phyloP scores from a whole-genome alignment of 352 stramenopile genomes.

The Peronospora belbahrii region DNA sequence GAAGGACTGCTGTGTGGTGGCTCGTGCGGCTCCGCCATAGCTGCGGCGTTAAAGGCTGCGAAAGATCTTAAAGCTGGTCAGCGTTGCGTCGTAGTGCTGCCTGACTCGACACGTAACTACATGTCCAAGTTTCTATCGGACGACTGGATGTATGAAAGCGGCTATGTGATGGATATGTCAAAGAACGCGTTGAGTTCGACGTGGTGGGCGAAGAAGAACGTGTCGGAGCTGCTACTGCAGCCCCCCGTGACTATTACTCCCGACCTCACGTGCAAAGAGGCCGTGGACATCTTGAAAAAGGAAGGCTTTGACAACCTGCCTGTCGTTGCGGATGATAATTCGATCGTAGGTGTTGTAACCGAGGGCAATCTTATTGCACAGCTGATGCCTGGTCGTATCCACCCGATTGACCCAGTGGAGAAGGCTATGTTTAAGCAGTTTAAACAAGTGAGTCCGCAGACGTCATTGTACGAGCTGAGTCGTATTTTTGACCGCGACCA shows the following conservation, averaged over 20 bases:
- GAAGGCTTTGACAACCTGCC: slow-evolving; percentile 85
- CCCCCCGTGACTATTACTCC: slow-evolving; percentile 89
- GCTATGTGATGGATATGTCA: slow-evolving; percentile 70
- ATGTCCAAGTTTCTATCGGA: slow-evolving; percentile 97
- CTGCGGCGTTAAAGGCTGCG: slow-evolving; percentile 79
- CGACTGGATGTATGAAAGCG: slow-evolving; percentile 90
- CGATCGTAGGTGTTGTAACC: slow-evolving; percentile 92
- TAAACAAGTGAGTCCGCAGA: slow-evolving; percentile 88
- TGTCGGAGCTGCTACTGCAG: slow-evolving; percentile 83
- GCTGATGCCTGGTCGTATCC: slow-evolving; percentile 85
- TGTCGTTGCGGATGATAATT: slow-evolving; percentile 73
- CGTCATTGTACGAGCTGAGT: slow-evolving; percentile 87
- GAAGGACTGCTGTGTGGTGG: slow-evolving; percentile 94
- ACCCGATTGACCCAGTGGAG: slow-evolving; percentile 77
- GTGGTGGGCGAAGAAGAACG: slow-evolving; percentile 93
- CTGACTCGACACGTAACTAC: slow-evolving; percentile 96
- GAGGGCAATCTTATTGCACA: slow-evolving; percentile 92
- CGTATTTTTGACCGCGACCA: slow-evolving; percentile 94
- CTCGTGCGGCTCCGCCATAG: slow-evolving; percentile 88
- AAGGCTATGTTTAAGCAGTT: slow-evolving; percentile 96
- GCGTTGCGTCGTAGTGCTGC: slow-evolving; percentile 91
- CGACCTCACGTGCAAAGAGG: slow-evolving; percentile 89
- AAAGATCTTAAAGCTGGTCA: slow-evolving; percentile 83
- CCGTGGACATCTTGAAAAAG: slow-evolving; percentile 90
- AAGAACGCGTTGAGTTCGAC: slow-evolving; percentile 76